Evolutionary conservation across 352 stramenopile genomes (phyloP), one percentile per base, ranked within the genome.

Genomic region (Phytophthora fragariae): DNA sequence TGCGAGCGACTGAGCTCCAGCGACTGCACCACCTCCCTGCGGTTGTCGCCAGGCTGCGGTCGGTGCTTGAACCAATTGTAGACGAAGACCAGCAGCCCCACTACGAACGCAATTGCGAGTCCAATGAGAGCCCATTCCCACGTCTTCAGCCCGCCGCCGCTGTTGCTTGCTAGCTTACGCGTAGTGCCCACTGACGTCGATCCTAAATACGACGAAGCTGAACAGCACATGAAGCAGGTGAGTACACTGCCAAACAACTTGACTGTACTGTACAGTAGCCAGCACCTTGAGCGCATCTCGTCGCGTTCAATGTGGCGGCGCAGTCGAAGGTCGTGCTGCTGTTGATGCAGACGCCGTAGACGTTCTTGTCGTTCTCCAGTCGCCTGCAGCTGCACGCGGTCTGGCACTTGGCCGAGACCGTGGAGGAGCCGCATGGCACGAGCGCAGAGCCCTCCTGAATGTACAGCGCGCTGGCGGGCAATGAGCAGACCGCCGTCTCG

Each of bases 1-100:
- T 86, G 72, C n/a, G 69, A 73, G 66, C 68, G 62, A 69, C 72
- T 70, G 31, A 50, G 35, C 65, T 82, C n/a, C 44, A 77, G 35
- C 17, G 72, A 57, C 12, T 76, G 72, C 5, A 73, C 75, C 37
- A 86, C 61, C 44, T 79, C 57, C 44, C 57, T 55, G 65, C 77
- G 80, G 44, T 81, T 79, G 57, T 77, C 75, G 17, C 75, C 72
- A 12, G 56, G 67, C 15, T 50, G 55, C 2, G 83, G 81, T 3
- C 81, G 85, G 53, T 90, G 47, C 44, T 80, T 81, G 50, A 85
- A 86, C 80, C 80, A 92, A 50, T 84, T 87, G 44, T 84, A 53
- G 2, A 78, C 29, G 41, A 92, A 89, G 6, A 82, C 50, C 21
- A 82, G 47, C 19, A 80, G 50, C 1, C 63, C 83, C 5, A 84